Conservation (phyloP, 805 yeast species). For the Hanseniaspora taiwanica region DNA sequence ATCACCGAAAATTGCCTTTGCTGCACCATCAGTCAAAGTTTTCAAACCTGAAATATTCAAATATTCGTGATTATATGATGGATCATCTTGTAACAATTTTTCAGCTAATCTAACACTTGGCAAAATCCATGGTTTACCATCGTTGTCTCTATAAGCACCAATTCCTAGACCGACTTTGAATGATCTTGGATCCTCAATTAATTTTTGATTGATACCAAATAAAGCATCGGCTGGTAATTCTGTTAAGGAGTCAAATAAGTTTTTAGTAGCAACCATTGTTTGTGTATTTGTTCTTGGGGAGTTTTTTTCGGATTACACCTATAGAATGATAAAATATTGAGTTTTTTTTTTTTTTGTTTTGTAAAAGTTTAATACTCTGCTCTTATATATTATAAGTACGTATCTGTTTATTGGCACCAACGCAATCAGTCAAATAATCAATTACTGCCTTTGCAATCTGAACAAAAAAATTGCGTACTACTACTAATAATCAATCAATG, state of each 20-base stretch:
- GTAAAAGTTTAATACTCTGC: no score
- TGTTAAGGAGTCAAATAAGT: constrained; percentile 32
- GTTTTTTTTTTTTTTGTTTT: no score
- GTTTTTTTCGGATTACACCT: no score
- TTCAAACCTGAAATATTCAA: constrained; percentile 69
- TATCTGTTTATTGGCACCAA: no score
- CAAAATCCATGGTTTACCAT: constrained; percentile 80
- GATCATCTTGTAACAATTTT: constrained; percentile 40
- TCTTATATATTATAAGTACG: no score
- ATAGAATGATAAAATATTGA: no score
- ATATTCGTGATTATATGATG: constrained; percentile 73
- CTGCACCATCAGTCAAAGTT: constrained; percentile 55
- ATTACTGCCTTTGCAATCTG: no score
- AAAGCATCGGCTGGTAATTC: constrained; percentile 78
- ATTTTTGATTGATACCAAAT: constrained; percentile 67
- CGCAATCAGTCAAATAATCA: no score
- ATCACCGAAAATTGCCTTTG: constrained; percentile 57
- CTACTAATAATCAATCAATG: no score
- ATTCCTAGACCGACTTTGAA: constrained; percentile 77
- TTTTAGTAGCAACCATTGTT: constrained; percentile 21
- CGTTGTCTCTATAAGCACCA: constrained; percentile 88
- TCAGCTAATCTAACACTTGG: constrained; percentile 68
- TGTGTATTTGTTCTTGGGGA: constrained; percentile 2
- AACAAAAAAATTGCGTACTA: no score
- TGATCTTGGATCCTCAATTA: constrained; percentile 39